Evolutionary conservation across 2,329 filamentous ascomycete species (phyloP), one percentile per base, ranked within the genome.

Genomic region (Pestalotiopsis sp.): DNA sequence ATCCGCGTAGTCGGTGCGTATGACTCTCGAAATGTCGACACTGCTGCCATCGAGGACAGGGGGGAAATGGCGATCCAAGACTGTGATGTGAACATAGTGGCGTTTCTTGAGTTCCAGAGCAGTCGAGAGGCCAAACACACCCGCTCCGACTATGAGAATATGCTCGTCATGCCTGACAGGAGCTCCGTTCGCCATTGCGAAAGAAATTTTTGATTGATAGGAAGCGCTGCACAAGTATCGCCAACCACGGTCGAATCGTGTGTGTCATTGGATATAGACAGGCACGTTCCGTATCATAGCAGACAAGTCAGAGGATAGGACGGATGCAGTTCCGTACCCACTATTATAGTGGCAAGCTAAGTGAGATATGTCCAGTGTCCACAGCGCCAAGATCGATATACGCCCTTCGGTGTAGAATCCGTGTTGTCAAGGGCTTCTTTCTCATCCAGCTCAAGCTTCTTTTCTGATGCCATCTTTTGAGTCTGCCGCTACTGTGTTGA

Each of bases 41-140:
- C 61, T 64, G 38, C 61, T 64, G 4, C 61, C 61, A 25, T 64
- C 61, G 20, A 49, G 38, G 11, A 64, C 61, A 14, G 61, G 61
- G 5, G 61, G 61, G 4, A 64, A 20, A 31, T 64, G 39, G 3
- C 61, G 61, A 72, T 87, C 85, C 39, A 87, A 77, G 9, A 87
- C 79, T 6, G 80, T 85, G 31, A 87, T 77, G 68, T 83, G 77
- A 7, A 20, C 77, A 72, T 86, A 87, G 3, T 85, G 85, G 13
- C 82, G 74, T 62, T 77, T 75, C 9, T 79, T 79, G 9, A 85
- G 78, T 71, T 83, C 80, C 27, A 84, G 71, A 1, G 83, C 83
- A 11, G 81, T 83, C 68, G 78, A 69, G 23, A 82, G 76, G 55
- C 82, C 81, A 69, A 81, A 83, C 66, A 81, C 78, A 36, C 81